These are phyloP conservation scores for Xylaria nigripes DNA, from an alignment of 495 filamentous ascomycete species.

Conservation along the genomic window DNA sequence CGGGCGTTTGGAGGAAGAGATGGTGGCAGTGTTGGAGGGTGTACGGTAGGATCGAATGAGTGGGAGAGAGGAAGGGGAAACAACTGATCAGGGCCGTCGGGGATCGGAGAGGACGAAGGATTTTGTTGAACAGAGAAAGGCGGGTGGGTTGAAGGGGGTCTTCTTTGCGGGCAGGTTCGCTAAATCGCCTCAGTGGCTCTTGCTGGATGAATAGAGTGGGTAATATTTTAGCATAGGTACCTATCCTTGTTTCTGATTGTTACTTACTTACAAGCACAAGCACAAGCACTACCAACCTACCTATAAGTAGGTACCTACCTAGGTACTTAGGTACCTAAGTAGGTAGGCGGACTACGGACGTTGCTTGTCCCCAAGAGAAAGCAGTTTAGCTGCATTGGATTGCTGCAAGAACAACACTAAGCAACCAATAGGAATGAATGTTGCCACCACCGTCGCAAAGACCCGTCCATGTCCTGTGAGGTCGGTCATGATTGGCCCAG, in stretches of 20 bases:
- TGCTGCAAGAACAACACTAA: constrained; percentile 7
- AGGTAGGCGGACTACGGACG: too few species aligned
- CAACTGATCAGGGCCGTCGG: constrained; percentile 21
- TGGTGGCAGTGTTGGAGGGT: constrained; percentile 24
- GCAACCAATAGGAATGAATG: constrained; percentile 1
- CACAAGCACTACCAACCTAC: too few species aligned
- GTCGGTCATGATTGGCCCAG: neutral
- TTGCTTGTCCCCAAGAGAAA: neutral
- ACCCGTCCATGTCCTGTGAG: neutral
- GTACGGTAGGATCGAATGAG: constrained; percentile 33
- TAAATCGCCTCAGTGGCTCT: constrained; percentile 11
- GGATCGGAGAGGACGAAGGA: constrained; percentile 30
- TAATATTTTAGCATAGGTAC: constrained; percentile 1
- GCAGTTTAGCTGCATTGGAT: neutral
- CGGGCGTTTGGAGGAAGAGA: constrained; percentile 12
- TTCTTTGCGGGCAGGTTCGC: constrained; percentile 2
- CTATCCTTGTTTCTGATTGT: constrained; percentile 2
- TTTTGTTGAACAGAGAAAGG: constrained; percentile 27
- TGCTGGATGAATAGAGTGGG: neutral
- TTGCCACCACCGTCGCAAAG: constrained; percentile 5
- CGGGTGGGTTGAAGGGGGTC: constrained; percentile 3
- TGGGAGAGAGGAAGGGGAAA: constrained; percentile 22
- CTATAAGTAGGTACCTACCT: too few species aligned
- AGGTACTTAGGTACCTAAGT: too few species aligned
- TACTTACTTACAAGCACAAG: too few species aligned